A percentile compares a stretch with the other conserved stretches of the same genome.
phyloP scores from a whole-genome alignment of 345 rosid genomes.

The Rhizophora mangle region DNA sequence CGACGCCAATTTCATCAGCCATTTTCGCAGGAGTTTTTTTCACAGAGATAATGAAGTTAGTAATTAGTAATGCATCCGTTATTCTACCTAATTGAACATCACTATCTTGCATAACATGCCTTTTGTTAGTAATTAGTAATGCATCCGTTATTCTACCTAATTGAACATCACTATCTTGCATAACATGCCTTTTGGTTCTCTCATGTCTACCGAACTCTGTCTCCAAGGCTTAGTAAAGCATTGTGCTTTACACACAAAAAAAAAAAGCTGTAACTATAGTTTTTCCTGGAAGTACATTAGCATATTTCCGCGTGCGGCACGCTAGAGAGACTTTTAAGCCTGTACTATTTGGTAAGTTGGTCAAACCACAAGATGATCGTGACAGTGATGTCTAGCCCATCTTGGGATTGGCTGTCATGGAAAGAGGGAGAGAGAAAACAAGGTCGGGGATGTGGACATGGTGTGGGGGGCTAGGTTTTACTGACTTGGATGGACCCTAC shows the following conservation, averaged over 20 bases:
- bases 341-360: constrained; percentile 16
- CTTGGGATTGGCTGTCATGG: constrained; percentile 21
- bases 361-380: constrained; percentile 24
- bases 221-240: too few relatives aligned
- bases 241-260: neutral
- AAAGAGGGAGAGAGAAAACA: neutral
- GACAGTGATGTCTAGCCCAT: constrained; percentile 22
- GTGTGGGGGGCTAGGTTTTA: constrained; percentile 21
- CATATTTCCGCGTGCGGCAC: constrained; percentile 31
- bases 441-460: constrained; percentile 12
- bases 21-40: too few relatives aligned
- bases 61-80: too few relatives aligned
- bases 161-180: too few relatives aligned
- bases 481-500: constrained; percentile 23
- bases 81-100: neutral
- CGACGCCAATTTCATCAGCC: too few relatives aligned
- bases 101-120: neutral
- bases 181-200: neutral
- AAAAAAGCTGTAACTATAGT: neutral
- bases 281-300: neutral
- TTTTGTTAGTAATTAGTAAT: too few relatives aligned
- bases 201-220: neutral
- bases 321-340: constrained; percentile 14
- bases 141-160: too few relatives aligned
- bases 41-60: too few relatives aligned